Evolutionary conservation across 2,329 filamentous ascomycete genomes (phyloP), one percentile per base, ranked within the genome.

Genomic region (Paraphoma sp.): DNA sequence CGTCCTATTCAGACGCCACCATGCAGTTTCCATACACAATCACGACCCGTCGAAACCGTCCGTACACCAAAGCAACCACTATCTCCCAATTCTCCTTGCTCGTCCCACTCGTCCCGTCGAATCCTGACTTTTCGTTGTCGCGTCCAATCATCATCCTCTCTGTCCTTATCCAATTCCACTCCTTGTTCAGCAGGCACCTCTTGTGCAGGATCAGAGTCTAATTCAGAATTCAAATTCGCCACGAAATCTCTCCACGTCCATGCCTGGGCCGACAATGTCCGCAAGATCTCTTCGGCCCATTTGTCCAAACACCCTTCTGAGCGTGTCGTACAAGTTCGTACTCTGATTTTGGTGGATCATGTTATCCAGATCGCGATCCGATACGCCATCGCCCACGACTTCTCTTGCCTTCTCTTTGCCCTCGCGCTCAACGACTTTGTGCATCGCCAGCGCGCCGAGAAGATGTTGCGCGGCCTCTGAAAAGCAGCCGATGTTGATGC

Each of bases 401-500:
- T 97, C 92, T 52, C 91, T 84, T 3, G 92, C 94, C 76, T 91
- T 89, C 72, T 92, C 89, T 55, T 92, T 86, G 4, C 92, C 93
- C 72, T 93, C 91, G 70, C 87, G 87, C 80, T 97, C 93, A 12
- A 96, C 92, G 6, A 93, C 88, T 76, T 95, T 93, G 82, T 99
- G 95, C 93, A 99, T 97, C 52, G 90, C 89, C 48, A 99, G 83
- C 0, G 95, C 94, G 3, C 93, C 92, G 12, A 99, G 86, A 54
- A 99, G 86, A 79, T 99, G 95, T 58, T 92, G 90, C 2, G 95
- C 95, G 0, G 95, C 95, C 79, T 98, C 92, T 14, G 91, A 89
- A 75, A 93, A 93, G 78, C 94, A 97, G 52, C 93, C 93, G 67
- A 98, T 96, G 79, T 98, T 98, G 77, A 99, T 98, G 78, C 95